Evolutionary conservation across 257 asterid species (phyloP).

Genomic region (Solanum medicagineum): DNA sequence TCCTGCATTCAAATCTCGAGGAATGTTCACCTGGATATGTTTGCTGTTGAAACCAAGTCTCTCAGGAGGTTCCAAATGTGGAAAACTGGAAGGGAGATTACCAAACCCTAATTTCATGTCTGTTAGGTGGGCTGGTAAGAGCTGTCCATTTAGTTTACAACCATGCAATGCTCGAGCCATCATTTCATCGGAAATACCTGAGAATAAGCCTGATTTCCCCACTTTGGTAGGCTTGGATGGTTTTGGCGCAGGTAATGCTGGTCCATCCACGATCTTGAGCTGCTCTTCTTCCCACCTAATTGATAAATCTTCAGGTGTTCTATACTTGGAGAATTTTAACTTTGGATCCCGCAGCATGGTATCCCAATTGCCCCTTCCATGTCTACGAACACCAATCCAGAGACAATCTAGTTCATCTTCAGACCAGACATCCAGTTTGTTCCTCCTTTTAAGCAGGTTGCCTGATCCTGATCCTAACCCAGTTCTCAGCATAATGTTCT

Average conservation of each 20-base stretch:
- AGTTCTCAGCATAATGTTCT: slow-evolving; percentile 61
- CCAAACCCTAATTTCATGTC: slow-evolving; percentile 85
- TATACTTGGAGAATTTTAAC: slow-evolving; percentile 68
- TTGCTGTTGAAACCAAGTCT: slow-evolving; percentile 9
- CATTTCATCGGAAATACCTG: slow-evolving; percentile 75
- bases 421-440: slow-evolving; percentile 64
- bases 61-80: slow-evolving; percentile 31
- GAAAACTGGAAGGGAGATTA: slow-evolving; percentile 32
- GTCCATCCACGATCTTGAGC: slow-evolving; percentile 58
- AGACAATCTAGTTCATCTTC: slow-evolving; percentile 95
- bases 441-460: slow-evolving; percentile 32
- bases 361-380: slow-evolving; percentile 91
- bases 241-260: slow-evolving; percentile 23
- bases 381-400: slow-evolving; percentile 94
- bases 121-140: slow-evolving; percentile 50
- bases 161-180: slow-evolving; percentile 60
- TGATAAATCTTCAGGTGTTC: slow-evolving; percentile 59
- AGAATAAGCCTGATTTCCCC: slow-evolving; percentile 26
- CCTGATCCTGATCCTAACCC: slow-evolving; percentile 67
- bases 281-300: slow-evolving; percentile 92
- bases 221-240: slow-evolving; percentile 34
- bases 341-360: slow-evolving; percentile 73
- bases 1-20: slow-evolving; percentile 38
- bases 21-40: slow-evolving; percentile 24
- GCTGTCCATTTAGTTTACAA: slow-evolving; percentile 34